Conservation (phyloP, 208 protist species). For the Wallacemonas rigidus region DNA sequence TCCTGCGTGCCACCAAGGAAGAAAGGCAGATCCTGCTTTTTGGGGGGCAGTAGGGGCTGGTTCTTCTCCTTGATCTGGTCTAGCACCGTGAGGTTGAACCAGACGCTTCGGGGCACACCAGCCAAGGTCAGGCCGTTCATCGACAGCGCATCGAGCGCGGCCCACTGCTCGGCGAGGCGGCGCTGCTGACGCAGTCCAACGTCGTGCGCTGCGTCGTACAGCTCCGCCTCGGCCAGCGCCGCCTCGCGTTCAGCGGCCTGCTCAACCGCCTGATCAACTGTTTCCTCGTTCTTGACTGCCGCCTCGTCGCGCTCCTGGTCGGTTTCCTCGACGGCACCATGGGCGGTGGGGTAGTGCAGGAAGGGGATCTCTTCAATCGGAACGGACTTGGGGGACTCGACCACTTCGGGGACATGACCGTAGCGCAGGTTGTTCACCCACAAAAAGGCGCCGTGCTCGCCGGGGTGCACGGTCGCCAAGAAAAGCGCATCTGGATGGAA, state of each 20-base stretch:
- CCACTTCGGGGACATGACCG: constrained; percentile 84
- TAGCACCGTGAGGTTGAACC: constrained; percentile 84
- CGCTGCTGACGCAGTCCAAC: constrained; percentile 52
- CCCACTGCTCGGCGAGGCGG: constrained; percentile 38
- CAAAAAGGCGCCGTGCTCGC: constrained; percentile 79
- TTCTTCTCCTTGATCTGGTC: constrained; percentile 92
- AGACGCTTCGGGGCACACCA: constrained; percentile 69
- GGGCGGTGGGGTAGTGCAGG: constrained; percentile 79
- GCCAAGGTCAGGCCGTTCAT: constrained; percentile 64
- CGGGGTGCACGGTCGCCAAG: constrained; percentile 81
- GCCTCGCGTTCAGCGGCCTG: constrained; percentile 25
- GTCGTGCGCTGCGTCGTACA: constrained; percentile 74
- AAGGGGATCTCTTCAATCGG: constrained; percentile 53
- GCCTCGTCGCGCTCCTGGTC: constrained; percentile 25
- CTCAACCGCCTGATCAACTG: constrained; percentile 10
- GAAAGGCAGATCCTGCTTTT: constrained; percentile 91
- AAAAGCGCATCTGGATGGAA: constrained; percentile 90
- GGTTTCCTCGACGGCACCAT: constrained; percentile 56
- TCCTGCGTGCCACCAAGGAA: constrained; percentile 88
- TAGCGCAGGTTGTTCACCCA: constrained; percentile 92
- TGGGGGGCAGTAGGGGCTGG: constrained; percentile 84
- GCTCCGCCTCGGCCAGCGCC: constrained; percentile 42
- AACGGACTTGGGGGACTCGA: constrained; percentile 41
- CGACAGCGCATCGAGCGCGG: constrained; percentile 52
- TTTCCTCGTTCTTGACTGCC: constrained; percentile 18